Evolutionary conservation across 805 yeast genomes (phyloP).

Genomic region (Komagataella pastoris): DNA sequence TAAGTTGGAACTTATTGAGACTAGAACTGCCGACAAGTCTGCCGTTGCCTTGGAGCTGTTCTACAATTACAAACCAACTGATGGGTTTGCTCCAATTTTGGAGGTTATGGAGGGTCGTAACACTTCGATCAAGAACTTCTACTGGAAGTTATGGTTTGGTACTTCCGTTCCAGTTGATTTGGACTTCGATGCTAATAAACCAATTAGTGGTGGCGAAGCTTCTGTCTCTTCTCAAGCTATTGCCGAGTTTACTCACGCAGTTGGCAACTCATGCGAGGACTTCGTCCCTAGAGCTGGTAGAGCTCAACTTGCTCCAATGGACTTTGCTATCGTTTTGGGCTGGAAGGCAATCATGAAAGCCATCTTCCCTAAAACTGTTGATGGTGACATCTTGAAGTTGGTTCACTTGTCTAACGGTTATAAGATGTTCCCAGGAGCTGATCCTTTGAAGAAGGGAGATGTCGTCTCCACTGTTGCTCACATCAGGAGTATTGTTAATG

Average conservation of each 20-base stretch:
- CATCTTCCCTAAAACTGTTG: constrained; percentile 92
- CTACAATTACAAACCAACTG: constrained; percentile 67
- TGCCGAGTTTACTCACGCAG: constrained; percentile 90
- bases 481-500: constrained; percentile 80
- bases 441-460: constrained; percentile 82
- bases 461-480: constrained; percentile 71
- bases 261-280: constrained; percentile 94
- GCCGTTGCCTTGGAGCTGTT: constrained; percentile 68
- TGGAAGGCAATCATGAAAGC: constrained; percentile 98
- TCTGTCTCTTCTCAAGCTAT: constrained; percentile 66
- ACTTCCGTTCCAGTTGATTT: constrained; percentile 42
- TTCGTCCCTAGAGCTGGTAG: constrained; percentile 82
- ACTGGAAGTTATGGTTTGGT: constrained; percentile 97
- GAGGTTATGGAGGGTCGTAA: constrained; percentile 89
- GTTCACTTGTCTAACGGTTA: constrained; percentile 95
- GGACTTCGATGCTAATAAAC: constrained; percentile 56
- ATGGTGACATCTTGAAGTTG: constrained; percentile 87
- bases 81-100: constrained; percentile 92
- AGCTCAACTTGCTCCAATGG: constrained; percentile 92
- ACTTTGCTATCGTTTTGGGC: constrained; percentile 94
- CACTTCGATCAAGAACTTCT: constrained; percentile 84
- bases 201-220: constrained; percentile 57
- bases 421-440: constrained; percentile 84
- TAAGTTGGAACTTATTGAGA: constrained; percentile 67
- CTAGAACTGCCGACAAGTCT: constrained; percentile 67